Conservation (phyloP, 108 stramenopile genomes). For the Skeletonema tropicum region DNA sequence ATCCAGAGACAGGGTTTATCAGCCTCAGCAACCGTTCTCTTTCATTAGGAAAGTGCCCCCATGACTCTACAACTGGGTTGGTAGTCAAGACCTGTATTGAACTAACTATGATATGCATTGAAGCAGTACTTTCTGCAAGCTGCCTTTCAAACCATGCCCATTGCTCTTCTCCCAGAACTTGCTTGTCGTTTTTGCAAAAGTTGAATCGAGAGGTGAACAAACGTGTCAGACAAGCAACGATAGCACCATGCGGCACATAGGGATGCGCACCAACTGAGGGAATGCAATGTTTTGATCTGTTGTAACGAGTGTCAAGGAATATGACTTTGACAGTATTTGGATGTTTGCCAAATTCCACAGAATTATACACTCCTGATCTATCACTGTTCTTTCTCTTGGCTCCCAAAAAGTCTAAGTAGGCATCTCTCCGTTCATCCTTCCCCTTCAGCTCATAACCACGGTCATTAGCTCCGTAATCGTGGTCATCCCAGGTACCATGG, state of each 20-base stretch:
- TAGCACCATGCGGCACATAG: conserved; percentile 48
- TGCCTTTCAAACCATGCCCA: conserved; percentile 83
- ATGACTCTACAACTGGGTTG: conserved; percentile 85
- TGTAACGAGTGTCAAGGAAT: conserved; percentile 84
- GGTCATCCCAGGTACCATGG: conserved; percentile 90
- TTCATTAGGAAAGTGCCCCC: conserved; percentile 88
- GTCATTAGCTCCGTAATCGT: conserved; percentile 94
- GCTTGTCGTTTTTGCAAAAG: conserved; percentile 25
- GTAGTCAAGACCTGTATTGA: conserved; percentile 84
- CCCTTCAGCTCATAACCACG: conserved; percentile 64
- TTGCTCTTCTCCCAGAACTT: conserved; percentile 81
- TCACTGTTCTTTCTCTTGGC: conserved; percentile 18
- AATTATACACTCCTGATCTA: conserved; percentile 66
- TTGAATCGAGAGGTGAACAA: conserved; percentile 73
- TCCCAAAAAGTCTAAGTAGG: conserved; percentile 81
- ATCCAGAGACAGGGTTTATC: conserved; percentile 26
- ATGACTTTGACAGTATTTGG: conserved; percentile 63
- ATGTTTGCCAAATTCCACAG: conserved; percentile 49
- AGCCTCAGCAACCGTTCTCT: conserved; percentile 61
- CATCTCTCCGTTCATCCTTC: conserved; percentile 49
- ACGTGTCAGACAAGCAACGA: conserved; percentile 71
- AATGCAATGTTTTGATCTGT: conserved; percentile 77
- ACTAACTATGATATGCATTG: conserved; percentile 72
- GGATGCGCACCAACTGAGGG: conserved; percentile 62
- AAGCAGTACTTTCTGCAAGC: conserved; percentile 49